Conservation (phyloP, 2,329 filamentous ascomycete species). For the Beauveria varroae region DNA sequence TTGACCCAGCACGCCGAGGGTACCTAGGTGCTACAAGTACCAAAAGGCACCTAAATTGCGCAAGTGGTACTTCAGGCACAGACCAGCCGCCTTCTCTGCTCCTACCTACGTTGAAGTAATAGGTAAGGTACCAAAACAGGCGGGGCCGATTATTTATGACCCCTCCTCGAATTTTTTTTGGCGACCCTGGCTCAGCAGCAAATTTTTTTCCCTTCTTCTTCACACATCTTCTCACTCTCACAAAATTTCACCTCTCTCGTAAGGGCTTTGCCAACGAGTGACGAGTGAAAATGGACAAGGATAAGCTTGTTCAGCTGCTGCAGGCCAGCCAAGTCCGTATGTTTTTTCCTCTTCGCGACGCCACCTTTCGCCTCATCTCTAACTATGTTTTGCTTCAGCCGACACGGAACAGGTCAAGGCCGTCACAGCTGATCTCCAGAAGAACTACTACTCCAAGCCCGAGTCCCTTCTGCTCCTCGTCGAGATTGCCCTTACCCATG, state of each 20-base stretch:
- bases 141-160: constrained; percentile 10
- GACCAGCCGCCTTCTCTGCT: background rate
- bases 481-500: constrained; percentile 78
- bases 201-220: constrained; percentile 6
- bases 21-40: background rate
- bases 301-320: constrained; percentile 79
- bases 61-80: background rate
- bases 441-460: constrained; percentile 84
- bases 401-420: constrained; percentile 85
- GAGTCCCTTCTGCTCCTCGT: constrained; percentile 79
- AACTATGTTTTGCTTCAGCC: constrained; percentile 47
- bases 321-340: constrained; percentile 81
- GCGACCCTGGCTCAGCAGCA: constrained; percentile 6
- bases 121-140: constrained; percentile 7
- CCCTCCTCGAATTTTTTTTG: constrained; percentile 12
- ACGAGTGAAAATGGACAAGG: constrained; percentile 37
- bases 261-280: constrained; percentile 5
- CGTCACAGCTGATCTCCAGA: constrained; percentile 82
- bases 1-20: too few species aligned
- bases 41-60: background rate
- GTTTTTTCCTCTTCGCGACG: constrained; percentile 28
- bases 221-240: constrained; percentile 7
- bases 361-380: constrained; percentile 19
- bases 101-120: background rate
- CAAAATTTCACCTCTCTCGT: background rate